Evolutionary conservation across 257 asterid species (phyloP).

Genomic region (Solanum medicagineum): DNA sequence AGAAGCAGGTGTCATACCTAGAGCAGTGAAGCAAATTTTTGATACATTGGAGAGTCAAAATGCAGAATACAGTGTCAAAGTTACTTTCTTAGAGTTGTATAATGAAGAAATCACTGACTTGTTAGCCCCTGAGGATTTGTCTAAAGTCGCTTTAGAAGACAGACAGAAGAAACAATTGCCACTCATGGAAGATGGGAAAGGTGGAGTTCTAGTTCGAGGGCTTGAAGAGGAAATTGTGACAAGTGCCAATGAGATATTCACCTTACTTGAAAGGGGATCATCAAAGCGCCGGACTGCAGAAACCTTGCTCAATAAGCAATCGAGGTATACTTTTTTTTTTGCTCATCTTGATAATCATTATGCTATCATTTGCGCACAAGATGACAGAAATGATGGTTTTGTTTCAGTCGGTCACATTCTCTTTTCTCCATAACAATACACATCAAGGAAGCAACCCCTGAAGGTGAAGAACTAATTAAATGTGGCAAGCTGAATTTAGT

Average conservation of each 20-base stretch:
- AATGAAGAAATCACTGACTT: conserved; percentile 88
- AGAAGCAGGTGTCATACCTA: conserved; percentile 82
- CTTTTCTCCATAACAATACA: conserved; percentile 84
- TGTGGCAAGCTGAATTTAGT: conserved; percentile 88
- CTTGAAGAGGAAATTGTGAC: conserved; percentile 83
- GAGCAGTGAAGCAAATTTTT: conserved; percentile 76
- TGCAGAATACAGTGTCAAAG: conserved; percentile 84
- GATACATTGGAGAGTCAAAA: conserved; percentile 74
- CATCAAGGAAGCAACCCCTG: conserved; percentile 87
- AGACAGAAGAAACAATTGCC: conserved; percentile 78
- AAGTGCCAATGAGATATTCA: conserved; percentile 64
- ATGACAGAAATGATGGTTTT: not conserved
- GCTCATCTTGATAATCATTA: not conserved
- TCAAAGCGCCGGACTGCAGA: conserved; percentile 88
- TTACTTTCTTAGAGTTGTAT: conserved; percentile 76
- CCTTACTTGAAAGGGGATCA: conserved; percentile 76
- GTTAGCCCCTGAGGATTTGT: conserved; percentile 68
- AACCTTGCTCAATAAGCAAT: conserved; percentile 76
- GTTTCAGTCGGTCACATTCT: conserved; percentile 81
- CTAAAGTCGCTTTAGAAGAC: conserved; percentile 50
- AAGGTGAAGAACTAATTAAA: conserved; percentile 86
- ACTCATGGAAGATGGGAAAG: conserved; percentile 90
- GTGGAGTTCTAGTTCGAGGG: conserved; percentile 88
- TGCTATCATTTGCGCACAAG: not conserved
- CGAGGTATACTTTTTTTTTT: conserved; percentile 28